A percentile compares a stretch with the other conserved stretches of the same genome.
Evolutionary conservation across 768 basidiomycete species (phyloP).

Genomic region (Daedaleopsis sinensis): DNA sequence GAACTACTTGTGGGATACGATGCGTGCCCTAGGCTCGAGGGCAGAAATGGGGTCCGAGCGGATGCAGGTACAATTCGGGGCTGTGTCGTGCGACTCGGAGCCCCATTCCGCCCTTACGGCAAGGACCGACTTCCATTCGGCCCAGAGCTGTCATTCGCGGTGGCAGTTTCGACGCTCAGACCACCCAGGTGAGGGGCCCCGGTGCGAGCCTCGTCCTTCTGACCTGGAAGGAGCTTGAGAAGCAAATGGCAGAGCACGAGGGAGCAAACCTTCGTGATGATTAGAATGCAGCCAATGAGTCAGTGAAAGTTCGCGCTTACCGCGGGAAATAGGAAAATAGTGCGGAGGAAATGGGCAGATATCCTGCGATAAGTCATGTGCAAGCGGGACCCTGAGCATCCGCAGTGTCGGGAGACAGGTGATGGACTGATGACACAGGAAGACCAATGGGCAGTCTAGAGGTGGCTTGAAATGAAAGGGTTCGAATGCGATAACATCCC

Average conservation of each 20-base stretch:
- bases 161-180: slow-evolving; percentile 5
- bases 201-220: slow-evolving; percentile 3
- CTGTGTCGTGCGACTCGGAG: slow-evolving; percentile 9
- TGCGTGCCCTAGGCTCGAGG: neutral
- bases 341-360: slow-evolving; percentile 1
- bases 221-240: slow-evolving; percentile 10
- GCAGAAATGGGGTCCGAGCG: slow-evolving; percentile 1
- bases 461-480: neutral
- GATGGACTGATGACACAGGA: slow-evolving; percentile 3
- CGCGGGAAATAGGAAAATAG: neutral
- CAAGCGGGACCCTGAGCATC: slow-evolving; percentile 10
- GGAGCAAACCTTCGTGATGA: slow-evolving; percentile 14
- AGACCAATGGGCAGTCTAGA: neutral
- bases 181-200: neutral
- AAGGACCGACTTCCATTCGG: slow-evolving; percentile 1
- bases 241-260: slow-evolving; percentile 11
- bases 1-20: slow-evolving; percentile 3
- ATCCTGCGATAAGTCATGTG: slow-evolving; percentile 11
- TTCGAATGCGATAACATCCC: neutral
- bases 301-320: slow-evolving; percentile 8
- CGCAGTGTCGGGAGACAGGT: slow-evolving; percentile 10
- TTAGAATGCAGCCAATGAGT: slow-evolving; percentile 9
- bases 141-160: neutral
- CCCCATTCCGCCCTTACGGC: slow-evolving; percentile 2
- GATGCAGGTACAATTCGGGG: neutral